Evolutionary conservation across 306 rosid species (phyloP).

Genomic region (Cyclanthera cordifolia): DNA sequence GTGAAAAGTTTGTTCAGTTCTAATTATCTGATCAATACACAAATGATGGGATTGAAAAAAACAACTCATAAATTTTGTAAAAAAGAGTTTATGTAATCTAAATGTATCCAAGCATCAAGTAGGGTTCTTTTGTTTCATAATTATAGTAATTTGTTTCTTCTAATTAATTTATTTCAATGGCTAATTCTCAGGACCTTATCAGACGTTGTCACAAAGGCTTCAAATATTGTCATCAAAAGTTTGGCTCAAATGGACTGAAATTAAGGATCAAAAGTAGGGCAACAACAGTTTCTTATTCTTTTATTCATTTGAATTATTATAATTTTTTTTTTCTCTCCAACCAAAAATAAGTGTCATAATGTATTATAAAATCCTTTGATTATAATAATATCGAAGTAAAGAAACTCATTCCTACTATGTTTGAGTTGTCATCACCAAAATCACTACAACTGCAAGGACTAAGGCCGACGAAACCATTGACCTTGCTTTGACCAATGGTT

Average conservation of each 20-base stretch:
- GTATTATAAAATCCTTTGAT: no score
- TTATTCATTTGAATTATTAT: not conserved
- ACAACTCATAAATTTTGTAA: not conserved
- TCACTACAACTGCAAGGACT: no score
- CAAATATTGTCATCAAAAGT: conserved; percentile 42
- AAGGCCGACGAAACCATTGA: no score
- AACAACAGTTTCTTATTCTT: not conserved
- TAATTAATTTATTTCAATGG: not conserved
- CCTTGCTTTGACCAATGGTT: no score
- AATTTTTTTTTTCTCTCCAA: not conserved
- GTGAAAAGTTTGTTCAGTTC: no score
- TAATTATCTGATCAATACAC: no score
- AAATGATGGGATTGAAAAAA: not conserved
- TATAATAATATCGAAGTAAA: no score
- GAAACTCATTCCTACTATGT: no score
- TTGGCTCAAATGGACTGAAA: conserved; percentile 46
- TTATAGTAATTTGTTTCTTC: not conserved
- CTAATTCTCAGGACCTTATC: conserved; percentile 52
- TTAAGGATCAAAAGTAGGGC: conserved; percentile 23
- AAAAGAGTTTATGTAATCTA: not conserved
- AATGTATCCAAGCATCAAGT: not conserved
- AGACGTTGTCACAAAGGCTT: conserved; percentile 47
- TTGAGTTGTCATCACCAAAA: no score
- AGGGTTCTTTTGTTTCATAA: not conserved
- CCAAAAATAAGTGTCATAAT: not conserved